Evolutionary conservation across 805 yeast genomes (phyloP), one percentile per base, ranked within the genome.

Genomic region (Geotrichum ghanense): DNA sequence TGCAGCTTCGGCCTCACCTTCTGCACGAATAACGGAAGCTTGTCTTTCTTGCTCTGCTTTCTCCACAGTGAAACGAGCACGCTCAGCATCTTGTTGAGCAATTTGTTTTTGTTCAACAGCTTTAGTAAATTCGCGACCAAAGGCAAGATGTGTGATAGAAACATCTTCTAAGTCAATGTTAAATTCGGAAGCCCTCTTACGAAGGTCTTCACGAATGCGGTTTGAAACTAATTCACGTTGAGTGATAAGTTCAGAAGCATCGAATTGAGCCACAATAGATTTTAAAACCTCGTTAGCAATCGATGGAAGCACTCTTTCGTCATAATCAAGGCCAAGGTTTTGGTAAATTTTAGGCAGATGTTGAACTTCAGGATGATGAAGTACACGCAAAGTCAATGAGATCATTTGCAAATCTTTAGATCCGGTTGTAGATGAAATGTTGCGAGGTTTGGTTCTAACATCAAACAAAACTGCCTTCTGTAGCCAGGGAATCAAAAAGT

Each of bases 1-100:
- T 3, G 98, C 98, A 49, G 95, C 87, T 66, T 92, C 97, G 45
- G 98, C 98, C 70, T 92, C 98, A 69, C 97, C 98, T 68, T 92
- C 98, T 22, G 98, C 98, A 59, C 97, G 79, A 55, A 92, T 90
- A 58, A 92, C 87, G 42, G 85, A 72, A 1, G 97, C 98, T 66
- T 83, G 89, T 63, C 95, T 79, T 67, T 90, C 97, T 70, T 92
- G 98, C 66, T 92, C 97, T 5, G 97, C 97, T 62, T 83, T 83
- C 62, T 89, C 97, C 47, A 92, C 97, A 46, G 85, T 72, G 62
- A 78, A 92, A 60, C 83, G 83, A 49, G 97, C 96, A 56, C 98
- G 77, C 71, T 92, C 97, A 22, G 98, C 97, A 63, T 92, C 98
- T 69, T 92, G 98, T 70, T 92, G 98, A 24, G 98, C 98, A 68